phyloP scores from a whole-genome alignment of 805 yeast species.

The Wickerhamiella slavikovae region DNA sequence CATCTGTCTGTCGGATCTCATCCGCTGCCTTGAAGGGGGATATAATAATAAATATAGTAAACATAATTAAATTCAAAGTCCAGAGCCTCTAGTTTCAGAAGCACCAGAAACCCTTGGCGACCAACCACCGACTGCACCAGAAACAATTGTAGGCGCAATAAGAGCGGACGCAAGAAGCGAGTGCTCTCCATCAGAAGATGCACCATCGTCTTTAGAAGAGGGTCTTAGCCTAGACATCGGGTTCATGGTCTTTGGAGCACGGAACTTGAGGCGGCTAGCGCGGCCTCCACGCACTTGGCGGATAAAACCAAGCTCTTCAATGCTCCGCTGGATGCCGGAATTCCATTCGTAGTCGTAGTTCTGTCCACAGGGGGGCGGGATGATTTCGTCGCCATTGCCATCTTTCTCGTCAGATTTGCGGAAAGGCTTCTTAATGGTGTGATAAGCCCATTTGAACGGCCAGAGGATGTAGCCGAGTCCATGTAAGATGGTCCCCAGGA shows the following conservation, averaged over 20 bases:
- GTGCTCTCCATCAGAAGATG: background rate
- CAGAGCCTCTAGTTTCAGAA: background rate
- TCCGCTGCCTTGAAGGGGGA: too few relatives aligned
- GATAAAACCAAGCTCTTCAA: conserved; percentile 19
- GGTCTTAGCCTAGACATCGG: too few relatives aligned
- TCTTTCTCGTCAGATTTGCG: conserved; percentile 7
- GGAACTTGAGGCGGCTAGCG: conserved; percentile 13
- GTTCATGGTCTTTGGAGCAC: conserved; percentile 6
- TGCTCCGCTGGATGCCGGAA: conserved; percentile 21
- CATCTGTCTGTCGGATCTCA: background rate
- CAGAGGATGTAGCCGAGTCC: conserved; percentile 13
- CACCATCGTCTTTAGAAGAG: background rate
- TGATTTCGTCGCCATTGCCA: conserved; percentile 7
- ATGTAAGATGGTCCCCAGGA: conserved; percentile 6
- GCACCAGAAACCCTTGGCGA: conserved; percentile 3
- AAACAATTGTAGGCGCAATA: conserved; percentile 35
- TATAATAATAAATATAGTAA: too few relatives aligned
- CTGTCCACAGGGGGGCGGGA: background rate
- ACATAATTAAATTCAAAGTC: too few relatives aligned
- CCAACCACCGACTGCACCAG: conserved; percentile 36
- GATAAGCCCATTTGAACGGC: conserved; percentile 7
- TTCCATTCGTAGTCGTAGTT: conserved; percentile 17
- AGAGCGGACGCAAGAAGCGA: conserved; percentile 7
- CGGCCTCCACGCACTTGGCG: conserved; percentile 23
- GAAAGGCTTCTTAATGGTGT: conserved; percentile 7